Evolutionary conservation across 345 rosid genomes (phyloP).

Genomic region (Eucalyptus shirleyi): DNA sequence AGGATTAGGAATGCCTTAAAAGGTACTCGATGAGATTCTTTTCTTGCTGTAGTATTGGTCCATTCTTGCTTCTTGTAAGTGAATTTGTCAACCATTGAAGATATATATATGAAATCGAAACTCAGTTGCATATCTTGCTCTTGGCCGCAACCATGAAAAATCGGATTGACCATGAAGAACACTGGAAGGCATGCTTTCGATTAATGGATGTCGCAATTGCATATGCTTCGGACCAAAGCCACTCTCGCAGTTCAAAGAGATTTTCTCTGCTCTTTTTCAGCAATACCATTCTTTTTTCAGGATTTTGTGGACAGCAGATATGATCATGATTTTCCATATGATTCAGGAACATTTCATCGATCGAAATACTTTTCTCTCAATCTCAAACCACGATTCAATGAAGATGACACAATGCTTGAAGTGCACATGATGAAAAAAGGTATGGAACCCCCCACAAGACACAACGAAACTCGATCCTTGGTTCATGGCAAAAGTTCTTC

Average conservation of each 20-base stretch:
- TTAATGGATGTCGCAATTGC: neutral
- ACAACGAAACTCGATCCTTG: neutral
- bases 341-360: neutral
- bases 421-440: neutral
- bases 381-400: neutral
- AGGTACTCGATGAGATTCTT: neutral
- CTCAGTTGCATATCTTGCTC: neutral
- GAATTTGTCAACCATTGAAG: neutral
- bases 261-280: neutral
- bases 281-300: neutral
- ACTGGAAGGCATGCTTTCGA: neutral
- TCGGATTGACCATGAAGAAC: neutral
- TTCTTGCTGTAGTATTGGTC: neutral
- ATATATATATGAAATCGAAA: neutral
- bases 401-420: neutral
- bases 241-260: neutral
- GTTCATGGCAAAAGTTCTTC: neutral
- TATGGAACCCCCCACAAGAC: neutral
- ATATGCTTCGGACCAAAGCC: neutral
- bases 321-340: neutral
- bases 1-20: slow-evolving; percentile 1
- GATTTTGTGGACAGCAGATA: neutral
- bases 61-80: neutral
- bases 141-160: neutral
- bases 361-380: neutral